Base-by-base conservation (phyloP, 73 alveolate species). In the Symbiodinium natans region DNA sequence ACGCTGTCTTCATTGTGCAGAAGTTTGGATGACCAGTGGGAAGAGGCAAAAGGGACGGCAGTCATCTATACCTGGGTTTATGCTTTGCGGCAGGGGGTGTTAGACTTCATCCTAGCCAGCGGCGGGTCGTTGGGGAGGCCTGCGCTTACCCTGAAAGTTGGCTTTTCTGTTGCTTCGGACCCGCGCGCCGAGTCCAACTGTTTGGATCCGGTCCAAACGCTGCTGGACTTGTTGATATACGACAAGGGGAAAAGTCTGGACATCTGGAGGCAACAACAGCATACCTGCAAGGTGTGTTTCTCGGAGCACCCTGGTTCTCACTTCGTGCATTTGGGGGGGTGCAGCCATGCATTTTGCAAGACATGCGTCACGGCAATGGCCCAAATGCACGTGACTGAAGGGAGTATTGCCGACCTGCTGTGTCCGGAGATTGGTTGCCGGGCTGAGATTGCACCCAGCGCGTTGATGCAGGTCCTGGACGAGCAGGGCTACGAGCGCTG, bases 381-480 rank as follows among this genome's bases (percentile, higher is more conserved):
- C 3, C 73, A n/a, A 42, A 19, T 88, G 56, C 95, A 88, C 39
- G 95, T 88, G 68, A 39, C 41, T 8, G 95, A 88, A 63, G 95
- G 95, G 33, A 39, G 41, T 23, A 63, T 88, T 9, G 31, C 85
- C 5, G 95, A 88, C 43, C 36, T 86, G 42, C 46, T 75, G 0
- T 88, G 95, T n/a, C 95, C 95, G n/a, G 95, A 88, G 73, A 59
- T 86, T 9, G 41, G 71, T 25, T 88, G 95, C 86, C 43, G 95
- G 29, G 95, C 86, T 4, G 95, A 88, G 34, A 59, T 88, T 21
- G 40, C 95, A 25, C 63, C 86, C 19, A 29, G 29, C 2, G 85
- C 95, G 29, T 56, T 88, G 34, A 56, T 40, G 43, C 59, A 88
- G 41, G 95, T 88, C 39, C 23, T 88, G 17, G 85, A 59, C 23